Base-by-base conservation (phyloP, 2,329 filamentous ascomycete species). In the Apiospora sp. region DNA sequence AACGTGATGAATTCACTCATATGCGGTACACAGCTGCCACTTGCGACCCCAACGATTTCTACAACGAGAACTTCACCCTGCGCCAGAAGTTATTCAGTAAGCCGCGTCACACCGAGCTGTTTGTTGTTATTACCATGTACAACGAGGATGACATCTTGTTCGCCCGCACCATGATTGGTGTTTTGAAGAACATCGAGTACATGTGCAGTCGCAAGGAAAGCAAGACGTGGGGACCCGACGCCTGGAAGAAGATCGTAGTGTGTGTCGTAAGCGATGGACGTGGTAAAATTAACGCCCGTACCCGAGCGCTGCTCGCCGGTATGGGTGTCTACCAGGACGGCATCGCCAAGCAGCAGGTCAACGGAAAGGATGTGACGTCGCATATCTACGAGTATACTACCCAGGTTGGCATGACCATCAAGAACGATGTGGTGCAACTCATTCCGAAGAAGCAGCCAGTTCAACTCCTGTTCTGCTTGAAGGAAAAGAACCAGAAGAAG, bases 401-500 rank as follows among this genome's bases (percentile, higher is more conserved):
- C 0, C 94, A 96, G 83, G 93, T 95, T 76, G 94, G 93, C 46
- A 86, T 98, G 79, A 91, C 94, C 79, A 91, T 98, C 81, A 98
- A 98, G 86, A 97, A 96, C 77, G 93, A 93, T 73, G 90, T 98
- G 58, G 96, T 98, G 12, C 89, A 92, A 68, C 87, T 98, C 69
- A 94, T 96, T 75, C 92, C 92, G 67, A 94, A 95, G 79, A 93
- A 93, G 74, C 95, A 96, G 74, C 96, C 96, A 0, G 94, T 99
- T 2, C 96, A 99, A 85, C 93, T 99, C 86, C 90, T 99, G 5
- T 99, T 99, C 87, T 99, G 96, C 82, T 84, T 99, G 74, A 99
- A 99, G 86, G 96, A 99, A 81, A 98, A 98, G 90, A 99, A 99
- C 81, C 95, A 98, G 86, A 99, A 99, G 87, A 99, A 99, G 88